Evolutionary conservation across 495 filamentous ascomycete species (phyloP).

Genomic region (Friedmanniomyces endolithicus): DNA sequence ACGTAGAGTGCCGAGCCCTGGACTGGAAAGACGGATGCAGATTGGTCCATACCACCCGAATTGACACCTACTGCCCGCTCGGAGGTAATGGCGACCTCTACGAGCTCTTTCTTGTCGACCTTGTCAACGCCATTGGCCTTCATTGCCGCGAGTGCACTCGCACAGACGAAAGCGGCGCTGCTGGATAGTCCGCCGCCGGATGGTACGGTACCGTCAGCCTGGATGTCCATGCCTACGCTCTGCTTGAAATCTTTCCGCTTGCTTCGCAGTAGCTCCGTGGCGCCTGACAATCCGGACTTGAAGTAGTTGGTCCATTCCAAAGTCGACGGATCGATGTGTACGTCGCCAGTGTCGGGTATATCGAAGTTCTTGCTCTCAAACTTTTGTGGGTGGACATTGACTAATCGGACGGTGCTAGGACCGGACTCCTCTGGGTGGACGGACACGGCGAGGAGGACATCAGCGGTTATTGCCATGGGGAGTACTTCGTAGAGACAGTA

Average conservation of each 20-base stretch:
- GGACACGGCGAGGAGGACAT: conserved; percentile 78
- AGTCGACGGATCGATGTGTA: conserved; percentile 30
- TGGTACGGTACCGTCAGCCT: conserved; percentile 86
- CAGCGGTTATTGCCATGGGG: conserved; percentile 86
- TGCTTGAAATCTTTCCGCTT: conserved; percentile 39
- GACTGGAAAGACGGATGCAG: conserved; percentile 86
- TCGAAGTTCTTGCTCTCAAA: conserved; percentile 68
- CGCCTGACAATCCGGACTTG: conserved; percentile 76
- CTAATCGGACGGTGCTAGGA: conserved; percentile 46
- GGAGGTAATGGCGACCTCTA: conserved; percentile 83
- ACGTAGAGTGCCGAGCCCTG: conserved; percentile 80
- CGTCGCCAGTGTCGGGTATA: conserved; percentile 40
- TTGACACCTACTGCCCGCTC: conserved; percentile 93
- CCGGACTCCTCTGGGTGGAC: conserved; percentile 36
- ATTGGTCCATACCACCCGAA: conserved; percentile 95
- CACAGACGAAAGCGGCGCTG: conserved; percentile 86
- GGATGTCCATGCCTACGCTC: conserved; percentile 70
- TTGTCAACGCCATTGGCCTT: conserved; percentile 66
- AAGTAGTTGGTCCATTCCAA: conserved; percentile 98
- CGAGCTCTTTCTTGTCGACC: conserved; percentile 78
- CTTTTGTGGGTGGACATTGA: conserved; percentile 65
- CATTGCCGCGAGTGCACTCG: conserved; percentile 79
- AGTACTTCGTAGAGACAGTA: conserved; percentile 94
- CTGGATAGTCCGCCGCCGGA: conserved; percentile 84
- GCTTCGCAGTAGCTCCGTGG: conserved; percentile 63